A percentile compares a stretch with the other conserved stretches of the same genome.
Evolutionary conservation across 768 basidiomycete genomes (phyloP).

Genomic region (Kwoniella mangroviensis): DNA sequence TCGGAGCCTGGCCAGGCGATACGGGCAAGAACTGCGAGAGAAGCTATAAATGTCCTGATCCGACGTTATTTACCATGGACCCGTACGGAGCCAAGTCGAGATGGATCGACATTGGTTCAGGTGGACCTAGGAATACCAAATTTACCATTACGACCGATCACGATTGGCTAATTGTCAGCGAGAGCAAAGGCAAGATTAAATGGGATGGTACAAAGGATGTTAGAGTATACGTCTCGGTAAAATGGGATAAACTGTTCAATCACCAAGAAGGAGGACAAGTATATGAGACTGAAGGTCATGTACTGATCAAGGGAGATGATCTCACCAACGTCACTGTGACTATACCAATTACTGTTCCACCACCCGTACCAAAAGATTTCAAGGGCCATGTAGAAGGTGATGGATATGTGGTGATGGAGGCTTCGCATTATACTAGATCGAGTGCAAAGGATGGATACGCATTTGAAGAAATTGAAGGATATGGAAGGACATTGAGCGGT

Average conservation of each 20-base stretch:
- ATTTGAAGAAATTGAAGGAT: conserved; percentile 68
- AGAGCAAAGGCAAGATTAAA: conserved; percentile 63
- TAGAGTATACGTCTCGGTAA: conserved; percentile 65
- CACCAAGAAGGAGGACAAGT: conserved; percentile 8
- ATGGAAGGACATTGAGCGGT: conserved; percentile 67
- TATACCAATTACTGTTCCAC: conserved; percentile 34
- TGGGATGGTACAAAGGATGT: conserved; percentile 60
- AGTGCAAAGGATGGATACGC: conserved; percentile 63
- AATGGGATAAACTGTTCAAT: conserved; percentile 63
- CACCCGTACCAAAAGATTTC: conserved; percentile 30
- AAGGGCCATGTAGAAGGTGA: conserved; percentile 70
- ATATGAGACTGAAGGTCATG: conserved; percentile 15
- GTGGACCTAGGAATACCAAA: conserved; percentile 66
- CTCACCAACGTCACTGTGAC: conserved; percentile 43
- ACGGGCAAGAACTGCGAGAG: conserved; percentile 66
- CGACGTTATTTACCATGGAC: conserved; percentile 64
- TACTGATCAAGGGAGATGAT: conserved; percentile 32
- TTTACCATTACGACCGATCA: conserved; percentile 64
- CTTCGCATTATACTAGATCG: conserved; percentile 65
- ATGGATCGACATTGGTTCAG: conserved; percentile 70
- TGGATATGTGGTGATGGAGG: conserved; percentile 71
- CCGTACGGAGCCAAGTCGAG: conserved; percentile 65
- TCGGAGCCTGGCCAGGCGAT: conserved; percentile 73
- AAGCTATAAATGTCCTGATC: conserved; percentile 48
- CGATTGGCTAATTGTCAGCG: conserved; percentile 65